Percentiles rank a stretch among this genome's conserved stretches.
Conservation (phyloP, 2,329 filamentous ascomycete species). For the Plectosphaerella sp. region DNA sequence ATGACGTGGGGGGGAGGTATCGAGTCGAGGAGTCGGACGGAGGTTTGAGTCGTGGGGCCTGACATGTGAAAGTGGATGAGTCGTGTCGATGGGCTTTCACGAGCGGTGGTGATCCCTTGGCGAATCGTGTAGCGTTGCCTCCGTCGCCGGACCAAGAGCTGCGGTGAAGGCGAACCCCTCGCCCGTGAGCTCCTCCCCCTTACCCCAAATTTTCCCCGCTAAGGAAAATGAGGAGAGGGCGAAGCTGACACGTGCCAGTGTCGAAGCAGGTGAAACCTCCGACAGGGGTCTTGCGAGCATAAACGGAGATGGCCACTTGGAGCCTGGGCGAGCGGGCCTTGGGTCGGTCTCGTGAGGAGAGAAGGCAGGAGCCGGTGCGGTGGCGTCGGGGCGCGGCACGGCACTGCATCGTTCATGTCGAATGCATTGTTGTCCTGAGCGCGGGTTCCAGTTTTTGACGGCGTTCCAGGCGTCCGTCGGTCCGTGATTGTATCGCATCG, state of each 20-base stretch:
- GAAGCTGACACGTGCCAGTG: background rate
- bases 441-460: no score
- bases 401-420: no score
- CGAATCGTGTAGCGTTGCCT: background rate
- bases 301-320: no score
- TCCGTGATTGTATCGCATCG: background rate
- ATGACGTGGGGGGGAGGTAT: background rate
- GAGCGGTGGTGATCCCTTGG: slow-evolving; percentile 4
- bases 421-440: no score
- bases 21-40: background rate
- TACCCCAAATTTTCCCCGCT: slow-evolving; percentile 1
- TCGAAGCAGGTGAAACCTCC: background rate
- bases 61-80: slow-evolving; percentile 11
- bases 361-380: no score
- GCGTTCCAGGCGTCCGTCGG: background rate
- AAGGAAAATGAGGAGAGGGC: background rate
- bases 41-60: background rate
- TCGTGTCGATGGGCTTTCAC: background rate
- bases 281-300: background rate
- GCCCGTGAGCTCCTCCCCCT: background rate
- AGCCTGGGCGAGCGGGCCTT: no score
- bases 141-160: background rate
- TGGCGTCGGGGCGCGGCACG: no score
- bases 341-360: no score
- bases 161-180: background rate